These are phyloP conservation scores for Bauhinia variegata DNA, from an alignment of 306 rosid genomes.

Conservation along the genomic window DNA sequence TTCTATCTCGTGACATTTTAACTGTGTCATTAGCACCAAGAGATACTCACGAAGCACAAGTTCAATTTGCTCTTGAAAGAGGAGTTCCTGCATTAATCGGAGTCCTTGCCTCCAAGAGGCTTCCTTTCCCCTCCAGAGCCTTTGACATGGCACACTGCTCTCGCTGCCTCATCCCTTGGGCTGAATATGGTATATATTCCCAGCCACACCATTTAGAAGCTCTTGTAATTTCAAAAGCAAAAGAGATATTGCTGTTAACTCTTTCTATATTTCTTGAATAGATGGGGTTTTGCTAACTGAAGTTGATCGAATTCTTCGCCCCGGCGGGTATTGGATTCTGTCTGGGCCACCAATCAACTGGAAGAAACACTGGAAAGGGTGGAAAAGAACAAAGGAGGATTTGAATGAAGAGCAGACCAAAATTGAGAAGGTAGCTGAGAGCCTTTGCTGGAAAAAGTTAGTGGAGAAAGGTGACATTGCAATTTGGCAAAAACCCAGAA, in stretches of 20 bases:
- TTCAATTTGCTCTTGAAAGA: slow-evolving; percentile 79
- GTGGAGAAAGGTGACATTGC: slow-evolving; percentile 70
- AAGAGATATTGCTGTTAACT: background rate
- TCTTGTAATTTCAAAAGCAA: background rate
- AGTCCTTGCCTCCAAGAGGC: slow-evolving; percentile 67
- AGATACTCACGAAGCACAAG: slow-evolving; percentile 79
- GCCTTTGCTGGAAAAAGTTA: slow-evolving; percentile 77
- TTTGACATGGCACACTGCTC: slow-evolving; percentile 91
- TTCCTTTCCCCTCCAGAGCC: slow-evolving; percentile 77
- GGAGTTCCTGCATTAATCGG: slow-evolving; percentile 82
- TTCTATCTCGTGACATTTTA: slow-evolving; percentile 57
- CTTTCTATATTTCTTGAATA: slow-evolving; percentile 15
- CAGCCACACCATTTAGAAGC: background rate
- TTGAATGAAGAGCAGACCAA: slow-evolving; percentile 62
- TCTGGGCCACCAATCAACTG: slow-evolving; percentile 80
- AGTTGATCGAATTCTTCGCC: slow-evolving; percentile 72
- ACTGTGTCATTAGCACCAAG: slow-evolving; percentile 76
- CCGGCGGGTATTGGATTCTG: slow-evolving; percentile 81
- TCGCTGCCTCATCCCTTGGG: slow-evolving; percentile 86
- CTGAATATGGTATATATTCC: slow-evolving; percentile 46
- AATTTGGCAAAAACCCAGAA: slow-evolving; percentile 77
- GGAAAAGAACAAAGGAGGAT: slow-evolving; percentile 77
- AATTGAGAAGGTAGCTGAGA: slow-evolving; percentile 65
- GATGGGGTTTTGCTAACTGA: slow-evolving; percentile 69
- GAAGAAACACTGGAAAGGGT: slow-evolving; percentile 69